Conservation (phyloP, 345 rosid genomes). For the Salix viminalis region DNA sequence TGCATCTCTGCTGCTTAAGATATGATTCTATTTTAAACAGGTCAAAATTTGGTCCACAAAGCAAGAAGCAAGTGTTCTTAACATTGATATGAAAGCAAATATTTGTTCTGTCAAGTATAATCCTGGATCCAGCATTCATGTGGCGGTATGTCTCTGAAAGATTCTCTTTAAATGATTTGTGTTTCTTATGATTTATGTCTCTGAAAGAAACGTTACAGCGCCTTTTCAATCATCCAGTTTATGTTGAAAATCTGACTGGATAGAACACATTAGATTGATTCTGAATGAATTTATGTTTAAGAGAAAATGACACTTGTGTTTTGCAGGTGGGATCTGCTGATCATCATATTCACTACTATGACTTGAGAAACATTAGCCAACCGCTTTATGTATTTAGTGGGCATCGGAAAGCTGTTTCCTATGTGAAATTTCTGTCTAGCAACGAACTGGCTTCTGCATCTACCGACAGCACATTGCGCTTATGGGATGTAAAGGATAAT, state of each 20-base stretch:
- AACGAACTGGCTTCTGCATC: conserved; percentile 89
- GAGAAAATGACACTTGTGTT: background rate
- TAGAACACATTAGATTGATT: background rate
- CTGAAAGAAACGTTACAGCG: background rate
- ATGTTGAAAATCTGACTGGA: background rate
- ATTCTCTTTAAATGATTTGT: background rate
- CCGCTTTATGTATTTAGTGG: conserved; percentile 80
- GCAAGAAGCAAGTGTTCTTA: conserved; percentile 80
- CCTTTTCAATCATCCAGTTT: background rate
- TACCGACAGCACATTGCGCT: conserved; percentile 81
- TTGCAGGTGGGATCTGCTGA: conserved; percentile 92
- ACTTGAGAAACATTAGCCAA: conserved; percentile 70
- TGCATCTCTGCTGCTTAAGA: conserved; percentile 14
- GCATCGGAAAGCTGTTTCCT: conserved; percentile 84
- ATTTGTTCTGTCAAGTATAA: conserved; percentile 91
- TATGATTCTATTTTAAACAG: conserved; percentile 28
- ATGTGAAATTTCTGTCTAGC: conserved; percentile 78
- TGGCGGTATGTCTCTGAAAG: conserved; percentile 52
- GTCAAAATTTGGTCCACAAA: conserved; percentile 91
- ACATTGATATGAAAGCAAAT: conserved; percentile 91
- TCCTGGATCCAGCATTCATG: conserved; percentile 82
- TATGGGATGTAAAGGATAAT: conserved; percentile 89
- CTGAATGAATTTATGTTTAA: background rate
- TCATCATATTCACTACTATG: conserved; percentile 78
- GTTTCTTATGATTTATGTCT: too few relatives aligned